phyloP scores from a whole-genome alignment of 805 yeast species.

The Spathaspora passalidarum region DNA sequence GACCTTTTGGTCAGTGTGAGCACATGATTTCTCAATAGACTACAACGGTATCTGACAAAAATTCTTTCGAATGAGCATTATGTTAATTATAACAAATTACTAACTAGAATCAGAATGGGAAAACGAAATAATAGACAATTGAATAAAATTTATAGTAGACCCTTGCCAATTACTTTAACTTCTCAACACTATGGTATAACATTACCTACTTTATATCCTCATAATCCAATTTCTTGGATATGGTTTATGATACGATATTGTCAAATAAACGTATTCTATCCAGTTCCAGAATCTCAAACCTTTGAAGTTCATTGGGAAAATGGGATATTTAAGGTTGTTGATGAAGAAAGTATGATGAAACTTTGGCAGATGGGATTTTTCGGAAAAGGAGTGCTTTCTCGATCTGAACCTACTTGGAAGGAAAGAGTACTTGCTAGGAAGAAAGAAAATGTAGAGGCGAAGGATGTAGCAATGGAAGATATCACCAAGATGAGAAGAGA shows the following conservation, averaged over 20 bases:
- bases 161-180: conserved; percentile 55
- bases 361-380: conserved; percentile 89
- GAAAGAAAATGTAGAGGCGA: conserved; percentile 32
- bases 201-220: conserved; percentile 54
- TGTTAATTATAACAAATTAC: conserved; percentile 5
- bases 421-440: conserved; percentile 59
- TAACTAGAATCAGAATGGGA: conserved; percentile 22
- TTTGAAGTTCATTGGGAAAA: conserved; percentile 23
- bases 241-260: conserved; percentile 39
- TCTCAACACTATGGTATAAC: conserved; percentile 30
- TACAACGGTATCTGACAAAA: conserved; percentile 92
- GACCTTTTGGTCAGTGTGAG: conserved; percentile 46
- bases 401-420: conserved; percentile 92
- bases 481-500: conserved; percentile 69
- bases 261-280: conserved; percentile 14
- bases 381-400: conserved; percentile 85
- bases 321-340: conserved; percentile 39
- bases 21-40: conserved; percentile 81
- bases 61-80: background rate
- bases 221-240: conserved; percentile 68
- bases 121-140: conserved; percentile 31
- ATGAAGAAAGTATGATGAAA: conserved; percentile 44
- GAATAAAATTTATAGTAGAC: conserved; percentile 37
- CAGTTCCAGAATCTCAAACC: conserved; percentile 23
- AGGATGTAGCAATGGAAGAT: conserved; percentile 60